Evolutionary conservation across 2,329 filamentous ascomycete genomes (phyloP).

Genomic region (Fusarium paranaense): DNA sequence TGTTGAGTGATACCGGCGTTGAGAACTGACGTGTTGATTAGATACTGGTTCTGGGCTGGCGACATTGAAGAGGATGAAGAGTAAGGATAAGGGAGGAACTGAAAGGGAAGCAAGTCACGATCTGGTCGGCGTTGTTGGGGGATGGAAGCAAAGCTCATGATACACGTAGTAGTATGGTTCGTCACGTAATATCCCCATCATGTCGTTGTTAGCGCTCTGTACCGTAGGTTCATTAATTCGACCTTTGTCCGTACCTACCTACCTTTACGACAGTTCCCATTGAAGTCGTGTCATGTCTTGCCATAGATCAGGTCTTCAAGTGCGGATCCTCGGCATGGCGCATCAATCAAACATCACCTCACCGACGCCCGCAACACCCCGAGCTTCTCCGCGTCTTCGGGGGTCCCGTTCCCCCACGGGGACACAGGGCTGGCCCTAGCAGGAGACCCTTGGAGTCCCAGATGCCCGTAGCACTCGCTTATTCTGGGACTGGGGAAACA

Average conservation of each 20-base stretch:
- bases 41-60: constrained; percentile 46
- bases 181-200: constrained; percentile 31
- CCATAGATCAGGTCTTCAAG: background rate
- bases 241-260: constrained; percentile 8
- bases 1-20: background rate
- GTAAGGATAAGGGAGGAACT: background rate
- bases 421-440: constrained; percentile 16
- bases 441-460: background rate
- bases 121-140: background rate
- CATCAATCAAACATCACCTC: background rate
- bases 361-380: constrained; percentile 5
- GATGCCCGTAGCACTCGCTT: background rate
- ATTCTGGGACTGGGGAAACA: background rate
- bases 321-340: background rate
- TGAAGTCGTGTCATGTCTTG: background rate
- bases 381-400: constrained; percentile 22
- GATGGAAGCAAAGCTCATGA: constrained; percentile 15
- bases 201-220: constrained; percentile 21
- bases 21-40: constrained; percentile 30
- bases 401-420: constrained; percentile 13
- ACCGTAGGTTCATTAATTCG: constrained; percentile 31
- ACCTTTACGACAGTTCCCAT: background rate
- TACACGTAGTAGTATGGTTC: constrained; percentile 28
- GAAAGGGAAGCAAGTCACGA: background rate
- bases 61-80: constrained; percentile 24